Percentiles rank a stretch among this genome's conserved stretches.
These are phyloP conservation scores for Fusarium aywerte DNA, from an alignment of 2,329 filamentous ascomycete genomes.

Conservation along the genomic window DNA sequence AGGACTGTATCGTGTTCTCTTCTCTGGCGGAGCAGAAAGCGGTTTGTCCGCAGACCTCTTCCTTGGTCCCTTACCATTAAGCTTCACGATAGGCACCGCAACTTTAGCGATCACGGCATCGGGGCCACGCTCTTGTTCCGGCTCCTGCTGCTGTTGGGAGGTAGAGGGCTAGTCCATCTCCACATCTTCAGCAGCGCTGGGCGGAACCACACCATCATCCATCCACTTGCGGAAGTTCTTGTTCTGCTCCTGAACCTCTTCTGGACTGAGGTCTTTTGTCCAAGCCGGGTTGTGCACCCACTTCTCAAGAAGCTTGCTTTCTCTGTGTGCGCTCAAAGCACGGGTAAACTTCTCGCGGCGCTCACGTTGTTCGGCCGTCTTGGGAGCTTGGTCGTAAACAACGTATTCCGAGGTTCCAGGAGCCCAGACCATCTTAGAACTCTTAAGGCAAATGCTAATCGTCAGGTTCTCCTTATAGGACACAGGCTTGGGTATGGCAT, in stretches of 20 bases:
- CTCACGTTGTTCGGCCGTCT: slow-evolving; percentile 72
- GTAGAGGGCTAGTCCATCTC: slow-evolving; percentile 47
- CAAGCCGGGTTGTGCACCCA: slow-evolving; percentile 84
- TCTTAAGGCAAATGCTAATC: slow-evolving; percentile 80
- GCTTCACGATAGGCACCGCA: background rate
- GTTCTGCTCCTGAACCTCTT: slow-evolving; percentile 79
- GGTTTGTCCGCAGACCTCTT: slow-evolving; percentile 14
- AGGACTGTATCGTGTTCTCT: slow-evolving; percentile 16
- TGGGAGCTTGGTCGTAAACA: slow-evolving; percentile 75
- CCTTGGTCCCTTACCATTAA: background rate
- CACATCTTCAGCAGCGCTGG: slow-evolving; percentile 48
- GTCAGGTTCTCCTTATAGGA: slow-evolving; percentile 74
- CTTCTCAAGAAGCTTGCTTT: slow-evolving; percentile 79
- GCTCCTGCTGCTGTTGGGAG: slow-evolving; percentile 15
- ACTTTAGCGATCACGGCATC: background rate
- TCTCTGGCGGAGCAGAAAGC: slow-evolving; percentile 1
- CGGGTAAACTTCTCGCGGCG: slow-evolving; percentile 63
- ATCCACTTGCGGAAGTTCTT: slow-evolving; percentile 68
- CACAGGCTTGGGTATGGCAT: slow-evolving; percentile 69
- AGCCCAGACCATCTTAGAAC: slow-evolving; percentile 82
- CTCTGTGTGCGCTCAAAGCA: slow-evolving; percentile 68
- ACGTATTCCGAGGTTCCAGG: slow-evolving; percentile 76
- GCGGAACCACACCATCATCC: slow-evolving; percentile 59
- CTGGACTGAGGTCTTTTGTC: slow-evolving; percentile 81
- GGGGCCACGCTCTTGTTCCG: background rate